Percentiles rank a stretch among this genome's conserved stretches.
Evolutionary conservation across 2,329 filamentous ascomycete genomes (phyloP).

Genomic region (Fusarium tjaetaba): DNA sequence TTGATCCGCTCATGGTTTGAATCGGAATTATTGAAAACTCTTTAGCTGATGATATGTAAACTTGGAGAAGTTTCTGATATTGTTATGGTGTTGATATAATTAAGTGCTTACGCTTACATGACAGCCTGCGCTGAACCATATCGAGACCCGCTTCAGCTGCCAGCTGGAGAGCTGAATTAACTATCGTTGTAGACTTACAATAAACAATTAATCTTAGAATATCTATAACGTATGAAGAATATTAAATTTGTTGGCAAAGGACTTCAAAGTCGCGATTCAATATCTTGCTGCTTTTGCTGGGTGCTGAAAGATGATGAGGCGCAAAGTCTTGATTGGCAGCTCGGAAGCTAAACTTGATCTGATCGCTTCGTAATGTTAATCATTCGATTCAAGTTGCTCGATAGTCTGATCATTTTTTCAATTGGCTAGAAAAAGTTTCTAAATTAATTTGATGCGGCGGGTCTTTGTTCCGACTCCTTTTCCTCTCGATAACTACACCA

Average conservation of each 20-base stretch:
- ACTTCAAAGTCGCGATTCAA: too few species aligned
- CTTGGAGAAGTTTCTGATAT: background rate
- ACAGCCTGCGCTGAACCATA: background rate
- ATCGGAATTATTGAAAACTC: background rate
- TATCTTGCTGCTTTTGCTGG: background rate
- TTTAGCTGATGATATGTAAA: too few species aligned
- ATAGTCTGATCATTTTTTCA: background rate
- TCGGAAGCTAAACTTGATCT: background rate
- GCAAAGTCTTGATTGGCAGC: background rate
- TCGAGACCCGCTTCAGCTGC: too few species aligned
- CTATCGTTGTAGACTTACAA: too few species aligned
- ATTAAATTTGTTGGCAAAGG: too few species aligned
- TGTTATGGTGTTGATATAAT: fast-evolving
- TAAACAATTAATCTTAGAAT: fast-evolving
- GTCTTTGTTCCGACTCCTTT: background rate
- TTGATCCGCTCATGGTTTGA: background rate
- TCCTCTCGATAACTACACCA: background rate
- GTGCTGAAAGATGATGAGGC: background rate
- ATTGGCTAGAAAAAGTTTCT: background rate
- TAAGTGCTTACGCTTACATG: background rate
- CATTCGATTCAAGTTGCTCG: too few species aligned
- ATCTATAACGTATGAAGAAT: background rate
- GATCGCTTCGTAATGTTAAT: background rate
- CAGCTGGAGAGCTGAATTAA: too few species aligned
- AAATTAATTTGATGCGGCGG: fast-evolving